Evolutionary conservation across 495 filamentous ascomycete species (phyloP), one percentile per base, ranked within the genome.

Genomic region (Corynascus novoguineensis): DNA sequence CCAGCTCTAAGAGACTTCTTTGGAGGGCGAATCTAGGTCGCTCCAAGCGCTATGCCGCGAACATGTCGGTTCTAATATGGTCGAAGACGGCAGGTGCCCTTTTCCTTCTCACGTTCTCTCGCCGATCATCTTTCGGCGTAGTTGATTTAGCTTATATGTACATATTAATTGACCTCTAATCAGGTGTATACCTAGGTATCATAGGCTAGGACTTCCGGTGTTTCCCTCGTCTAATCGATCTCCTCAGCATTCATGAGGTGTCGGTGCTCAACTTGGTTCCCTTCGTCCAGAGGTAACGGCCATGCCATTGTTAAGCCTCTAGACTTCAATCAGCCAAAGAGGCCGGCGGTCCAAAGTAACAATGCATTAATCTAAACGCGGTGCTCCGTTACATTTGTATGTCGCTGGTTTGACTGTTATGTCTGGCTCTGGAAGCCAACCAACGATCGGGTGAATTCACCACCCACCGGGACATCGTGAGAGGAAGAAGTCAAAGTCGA

Each of bases 401-500:
- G 14, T 29, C 44, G 24, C n/a, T 8, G 44, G 42, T 12, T 4
- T 29, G 4, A 3, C 12, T 46, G 17, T n/a, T 46, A 29, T 46
- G 38, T n/a, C n/a, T n/a, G 38, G 21, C 12, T 7, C 15, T 14
- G 12, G 24, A 32, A 17, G 45, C 15, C 19, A 27, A 2, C 27
- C 45, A 42, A 19, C 15, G 8, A 14, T n/a, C 41, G 52, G 52
- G 24, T 55, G 46, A 46, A 55, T 46, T 55, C 28, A 4, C 12
- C 19, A 10, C 7, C 29, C 19, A 24, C 1, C n/a, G 0, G 17
- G 21, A 9, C 4, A 34, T 24, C 21, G 32, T 35, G 32, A 25
- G n/a, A 14, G 4, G 47, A 14, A 11, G 47, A 14, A 44, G 21
- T 11, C 11, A 19, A 45, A 11, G 17, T 34, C 25, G 14, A 27